Conservation (phyloP, 1,139 yeast genomes). For the Taphrina populina region DNA sequence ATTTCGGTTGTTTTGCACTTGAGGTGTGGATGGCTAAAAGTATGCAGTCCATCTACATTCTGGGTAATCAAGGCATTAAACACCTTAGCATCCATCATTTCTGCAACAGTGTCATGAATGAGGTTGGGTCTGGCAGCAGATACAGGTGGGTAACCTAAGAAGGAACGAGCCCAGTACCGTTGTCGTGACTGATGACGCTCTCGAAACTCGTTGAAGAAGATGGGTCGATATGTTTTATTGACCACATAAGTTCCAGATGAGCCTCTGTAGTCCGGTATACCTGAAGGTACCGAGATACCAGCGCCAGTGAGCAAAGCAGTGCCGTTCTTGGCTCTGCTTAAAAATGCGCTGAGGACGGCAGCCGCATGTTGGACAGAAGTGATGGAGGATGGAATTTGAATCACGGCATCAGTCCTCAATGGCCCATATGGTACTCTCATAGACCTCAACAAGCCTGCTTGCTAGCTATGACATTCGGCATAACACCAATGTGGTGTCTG, state of each 20-base stretch:
- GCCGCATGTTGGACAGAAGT: conserved; percentile 20
- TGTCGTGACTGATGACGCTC: conserved; percentile 39
- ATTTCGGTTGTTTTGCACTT: conserved; percentile 38
- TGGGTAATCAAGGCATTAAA: conserved; percentile 39
- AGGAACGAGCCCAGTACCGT: conserved; percentile 43
- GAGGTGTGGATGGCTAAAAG: conserved; percentile 36
- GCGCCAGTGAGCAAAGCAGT: conserved; percentile 56
- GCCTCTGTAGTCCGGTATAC: conserved; percentile 79
- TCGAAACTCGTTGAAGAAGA: conserved; percentile 41
- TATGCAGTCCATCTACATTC: conserved; percentile 41
- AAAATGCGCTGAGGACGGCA: conserved; percentile 11
- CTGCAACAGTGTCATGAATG: conserved; percentile 39
- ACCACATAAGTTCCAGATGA: conserved; percentile 41
- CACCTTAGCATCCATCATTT: conserved; percentile 34
- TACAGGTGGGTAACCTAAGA: conserved; percentile 40
- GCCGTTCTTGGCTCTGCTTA: background rate
- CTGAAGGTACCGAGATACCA: conserved; percentile 85
- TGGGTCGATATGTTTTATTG: conserved; percentile 40
- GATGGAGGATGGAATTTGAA: conserved; percentile 24
- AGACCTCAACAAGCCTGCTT: too few species aligned
- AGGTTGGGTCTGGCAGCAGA: conserved; percentile 39
- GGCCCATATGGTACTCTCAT: conserved; percentile 34
- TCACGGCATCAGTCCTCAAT: conserved; percentile 31
- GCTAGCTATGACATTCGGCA: too few species aligned
- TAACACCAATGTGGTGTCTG: too few species aligned